Conservation (phyloP, 129 eudicot species). For the Kitagawia praeruptora region DNA sequence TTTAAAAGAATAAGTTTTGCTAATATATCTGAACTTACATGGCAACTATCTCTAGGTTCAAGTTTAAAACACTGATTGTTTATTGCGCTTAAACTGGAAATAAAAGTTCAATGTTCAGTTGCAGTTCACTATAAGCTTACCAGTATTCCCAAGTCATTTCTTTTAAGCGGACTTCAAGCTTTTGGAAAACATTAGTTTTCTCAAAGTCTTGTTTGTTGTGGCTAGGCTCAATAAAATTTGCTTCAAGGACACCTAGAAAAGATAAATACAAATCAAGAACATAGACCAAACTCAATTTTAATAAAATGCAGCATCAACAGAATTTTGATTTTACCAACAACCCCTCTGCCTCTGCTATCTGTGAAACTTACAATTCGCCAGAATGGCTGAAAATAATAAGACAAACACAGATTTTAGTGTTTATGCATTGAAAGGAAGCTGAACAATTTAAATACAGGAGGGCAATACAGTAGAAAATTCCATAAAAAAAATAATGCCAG, state of each 20-base stretch:
- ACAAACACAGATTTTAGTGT: slow-evolving; percentile 14
- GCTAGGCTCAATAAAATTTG: slow-evolving; percentile 50
- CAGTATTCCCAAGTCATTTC: slow-evolving; percentile 58
- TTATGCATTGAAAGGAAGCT: slow-evolving; percentile 1
- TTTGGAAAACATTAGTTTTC: slow-evolving; percentile 50
- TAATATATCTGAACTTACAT: background rate
- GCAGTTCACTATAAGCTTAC: slow-evolving; percentile 20
- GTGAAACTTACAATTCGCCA: slow-evolving; percentile 39
- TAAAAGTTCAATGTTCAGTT: background rate
- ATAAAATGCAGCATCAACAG: background rate
- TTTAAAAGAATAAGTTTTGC: background rate
- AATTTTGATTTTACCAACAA: slow-evolving; percentile 31
- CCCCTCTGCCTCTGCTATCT: slow-evolving; percentile 55
- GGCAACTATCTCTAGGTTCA: background rate
- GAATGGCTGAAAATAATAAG: slow-evolving; percentile 51
- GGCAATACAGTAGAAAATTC: background rate
- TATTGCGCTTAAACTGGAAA: too few species aligned
- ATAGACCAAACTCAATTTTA: background rate
- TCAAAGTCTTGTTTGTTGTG: slow-evolving; percentile 72
- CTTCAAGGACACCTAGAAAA: slow-evolving; percentile 50
- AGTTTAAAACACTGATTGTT: background rate
- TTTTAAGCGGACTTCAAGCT: slow-evolving; percentile 48
- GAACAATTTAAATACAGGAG: background rate
- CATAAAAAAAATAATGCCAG: background rate
- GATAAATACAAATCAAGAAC: background rate